Conservation (phyloP, 2,329 filamentous ascomycete genomes). For the Didymella sp. region DNA sequence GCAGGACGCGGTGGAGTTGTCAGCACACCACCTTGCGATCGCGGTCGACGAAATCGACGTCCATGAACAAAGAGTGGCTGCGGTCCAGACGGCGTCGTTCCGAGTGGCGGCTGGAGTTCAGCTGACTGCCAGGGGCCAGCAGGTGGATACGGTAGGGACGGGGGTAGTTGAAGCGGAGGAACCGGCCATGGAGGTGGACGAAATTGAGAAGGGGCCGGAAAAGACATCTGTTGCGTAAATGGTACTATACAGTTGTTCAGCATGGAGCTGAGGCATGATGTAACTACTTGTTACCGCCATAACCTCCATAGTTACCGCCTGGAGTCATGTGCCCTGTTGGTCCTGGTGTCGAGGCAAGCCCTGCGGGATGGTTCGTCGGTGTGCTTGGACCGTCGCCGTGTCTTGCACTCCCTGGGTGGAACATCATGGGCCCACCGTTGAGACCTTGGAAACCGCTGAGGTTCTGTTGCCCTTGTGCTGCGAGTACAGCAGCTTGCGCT, state of each 20-base stretch:
- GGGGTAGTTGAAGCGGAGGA: neutral
- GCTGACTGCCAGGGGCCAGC: neutral
- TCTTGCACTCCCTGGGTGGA: constrained; percentile 50
- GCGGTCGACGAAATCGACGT: neutral
- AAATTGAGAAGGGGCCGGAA: neutral
- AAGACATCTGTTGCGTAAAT: neutral
- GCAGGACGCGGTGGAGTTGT: neutral
- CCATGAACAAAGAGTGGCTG: neutral
- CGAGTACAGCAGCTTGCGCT: constrained; percentile 54
- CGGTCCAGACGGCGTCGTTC: neutral
- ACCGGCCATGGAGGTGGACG: neutral
- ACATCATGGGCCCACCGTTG: constrained; percentile 46
- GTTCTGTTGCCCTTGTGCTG: constrained; percentile 51
- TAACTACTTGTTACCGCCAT: constrained; percentile 37
- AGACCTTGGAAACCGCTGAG: constrained; percentile 43
- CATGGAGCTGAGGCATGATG: constrained; percentile 4
- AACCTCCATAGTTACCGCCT: constrained; percentile 74
- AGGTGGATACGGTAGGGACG: neutral
- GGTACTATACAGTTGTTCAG: constrained; percentile 15
- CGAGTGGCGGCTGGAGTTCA: neutral
- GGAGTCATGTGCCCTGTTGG: constrained; percentile 78
- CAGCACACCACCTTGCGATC: neutral
- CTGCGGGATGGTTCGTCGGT: constrained; percentile 64
- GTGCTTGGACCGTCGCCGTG: constrained; percentile 69
- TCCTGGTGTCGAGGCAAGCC: constrained; percentile 58